Conservation (phyloP, 805 yeast genomes). For the Saturnispora dispora region DNA sequence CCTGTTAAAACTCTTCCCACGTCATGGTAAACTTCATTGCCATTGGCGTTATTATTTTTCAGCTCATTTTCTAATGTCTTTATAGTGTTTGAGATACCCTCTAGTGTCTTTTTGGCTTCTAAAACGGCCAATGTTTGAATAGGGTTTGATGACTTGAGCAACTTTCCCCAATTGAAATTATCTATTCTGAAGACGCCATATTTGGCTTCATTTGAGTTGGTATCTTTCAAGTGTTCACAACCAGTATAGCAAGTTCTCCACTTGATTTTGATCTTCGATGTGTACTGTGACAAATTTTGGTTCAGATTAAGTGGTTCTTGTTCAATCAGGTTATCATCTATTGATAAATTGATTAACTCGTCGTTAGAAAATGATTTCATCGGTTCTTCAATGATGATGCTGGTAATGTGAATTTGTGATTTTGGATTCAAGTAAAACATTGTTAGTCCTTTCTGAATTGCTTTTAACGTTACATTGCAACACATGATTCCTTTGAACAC, state of each 20-base stretch:
- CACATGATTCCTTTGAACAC: constrained; percentile 44
- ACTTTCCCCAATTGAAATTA: constrained; percentile 15
- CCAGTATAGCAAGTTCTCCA: constrained; percentile 51
- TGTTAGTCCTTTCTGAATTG: constrained; percentile 45
- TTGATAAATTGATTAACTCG: constrained; percentile 22
- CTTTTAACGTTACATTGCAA: constrained; percentile 48
- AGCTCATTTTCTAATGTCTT: constrained; percentile 5
- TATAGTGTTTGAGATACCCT: constrained; percentile 6
- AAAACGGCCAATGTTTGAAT: constrained; percentile 7
- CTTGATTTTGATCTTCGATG: constrained; percentile 44
- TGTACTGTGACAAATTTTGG: constrained; percentile 26
- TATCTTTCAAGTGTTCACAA: constrained; percentile 36
- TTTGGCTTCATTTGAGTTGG: constrained; percentile 20
- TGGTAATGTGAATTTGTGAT: constrained; percentile 44
- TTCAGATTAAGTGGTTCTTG: background rate
- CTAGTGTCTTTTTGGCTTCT: constrained; percentile 12
- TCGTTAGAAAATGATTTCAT: constrained; percentile 17
- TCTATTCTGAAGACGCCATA: constrained; percentile 21
- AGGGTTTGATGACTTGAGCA: constrained; percentile 13
- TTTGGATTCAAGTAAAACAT: constrained; percentile 47
- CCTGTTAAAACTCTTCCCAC: constrained; percentile 40
- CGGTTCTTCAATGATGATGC: constrained; percentile 29
- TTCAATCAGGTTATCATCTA: constrained; percentile 18
- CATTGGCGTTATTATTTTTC: background rate
- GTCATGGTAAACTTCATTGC: background rate